Evolutionary conservation across 345 rosid genomes (phyloP), one percentile per base, ranked within the genome.

Genomic region (Streptanthus diversifolius): DNA sequence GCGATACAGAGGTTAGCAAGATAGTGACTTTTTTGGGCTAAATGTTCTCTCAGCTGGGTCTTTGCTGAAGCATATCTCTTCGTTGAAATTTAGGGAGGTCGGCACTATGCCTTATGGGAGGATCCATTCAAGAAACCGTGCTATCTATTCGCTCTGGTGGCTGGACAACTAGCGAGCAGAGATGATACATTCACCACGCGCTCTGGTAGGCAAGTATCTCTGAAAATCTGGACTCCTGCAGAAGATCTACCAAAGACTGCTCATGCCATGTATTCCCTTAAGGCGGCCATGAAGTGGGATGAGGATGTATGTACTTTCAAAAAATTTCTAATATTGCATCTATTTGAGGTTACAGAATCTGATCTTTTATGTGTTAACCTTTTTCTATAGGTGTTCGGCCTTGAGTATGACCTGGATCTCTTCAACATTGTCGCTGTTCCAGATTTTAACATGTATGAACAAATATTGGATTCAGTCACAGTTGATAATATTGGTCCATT

Each of bases 271-370:
- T 92, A 87, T 84, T 85, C 99, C 22, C 85, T 95, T 56, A 95
- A 92, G 79, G 98, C 97, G 8, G 88, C 99, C 37, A 95, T 92
- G 98, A 95, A 92, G 79, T 95, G 99, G 99, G 99, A 95, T 24
- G 99, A 95, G 73, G 97, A 95, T 76, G 99, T 95, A 27, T 69
- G 89, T 79, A 49, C 37, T 24, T 11, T 18, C 29, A 51, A 2
- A 18, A 9, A 14, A 33, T 61, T 25, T 4, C 11, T 36, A n/a
- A 51, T 52, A 21, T 22, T 66, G 22, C 73, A 58, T 58, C 3
- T 49, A n/a, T 36, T 3, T 48, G 55, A 35, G 21, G 36, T 52
- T 51, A 15, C 44, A 40, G 72, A 65, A 49, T 47, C 57, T 52
- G 45, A 40, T 24, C 61, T 13, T 21, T 10, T 43, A 0, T 40